Conservation (phyloP, 1,284 basidiomycete genomes). For the Tetrapyrgos nigripes region DNA sequence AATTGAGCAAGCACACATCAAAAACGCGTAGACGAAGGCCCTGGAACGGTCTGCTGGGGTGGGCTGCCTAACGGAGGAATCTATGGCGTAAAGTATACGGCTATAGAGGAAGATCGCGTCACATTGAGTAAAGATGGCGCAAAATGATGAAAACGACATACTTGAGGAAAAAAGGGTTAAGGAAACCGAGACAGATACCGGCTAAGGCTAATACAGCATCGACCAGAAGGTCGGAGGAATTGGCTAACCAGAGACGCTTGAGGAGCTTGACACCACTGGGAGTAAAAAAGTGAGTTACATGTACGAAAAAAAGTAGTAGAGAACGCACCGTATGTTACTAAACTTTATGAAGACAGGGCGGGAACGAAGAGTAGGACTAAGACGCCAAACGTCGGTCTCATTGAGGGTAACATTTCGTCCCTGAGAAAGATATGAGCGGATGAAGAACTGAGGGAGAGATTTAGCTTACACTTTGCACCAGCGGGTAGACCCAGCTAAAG, state of each 20-base stretch:
- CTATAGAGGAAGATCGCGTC: neutral
- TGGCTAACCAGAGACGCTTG: conserved; percentile 68
- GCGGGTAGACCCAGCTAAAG: conserved; percentile 79
- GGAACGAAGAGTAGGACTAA: conserved; percentile 75
- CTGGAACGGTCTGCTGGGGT: conserved; percentile 54
- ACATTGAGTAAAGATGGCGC: neutral
- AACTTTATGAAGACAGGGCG: conserved; percentile 72
- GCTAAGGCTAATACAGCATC: conserved; percentile 72
- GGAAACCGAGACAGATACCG: conserved; percentile 74
- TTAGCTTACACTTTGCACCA: conserved; percentile 55
- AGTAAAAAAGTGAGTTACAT: neutral
- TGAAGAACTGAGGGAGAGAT: neutral
- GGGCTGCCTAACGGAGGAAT: conserved; percentile 25
- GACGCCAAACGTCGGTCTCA: conserved; percentile 72
- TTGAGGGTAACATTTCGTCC: conserved; percentile 69
- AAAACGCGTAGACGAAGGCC: conserved; percentile 77
- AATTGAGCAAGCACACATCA: conserved; percentile 66
- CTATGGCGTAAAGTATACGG: conserved; percentile 20
- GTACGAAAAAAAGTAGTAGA: neutral
- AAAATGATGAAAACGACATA: conserved; percentile 26
- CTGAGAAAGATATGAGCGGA: conserved; percentile 26
- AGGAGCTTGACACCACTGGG: conserved; percentile 59
- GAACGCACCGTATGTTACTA: conserved; percentile 43
- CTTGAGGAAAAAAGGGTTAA: conserved; percentile 73
- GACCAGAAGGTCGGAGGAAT: conserved; percentile 74